Conservation (phyloP, 2,329 filamentous ascomycete species). For the Cladophialophora chaetospira region DNA sequence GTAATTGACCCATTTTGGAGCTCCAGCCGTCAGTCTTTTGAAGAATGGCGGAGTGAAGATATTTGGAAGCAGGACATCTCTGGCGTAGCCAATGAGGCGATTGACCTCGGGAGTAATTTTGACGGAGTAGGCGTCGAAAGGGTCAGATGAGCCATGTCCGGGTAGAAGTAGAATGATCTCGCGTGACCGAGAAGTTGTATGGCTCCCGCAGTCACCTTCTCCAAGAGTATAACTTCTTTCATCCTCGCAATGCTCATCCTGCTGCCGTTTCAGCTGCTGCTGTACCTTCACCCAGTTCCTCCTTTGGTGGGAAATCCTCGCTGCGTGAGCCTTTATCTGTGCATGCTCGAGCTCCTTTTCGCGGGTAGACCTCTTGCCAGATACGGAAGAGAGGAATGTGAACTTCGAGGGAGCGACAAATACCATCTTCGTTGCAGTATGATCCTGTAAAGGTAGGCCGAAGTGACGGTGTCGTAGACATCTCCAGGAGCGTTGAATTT, state of each 20-base stretch:
- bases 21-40: conserved; percentile 6
- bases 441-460: background rate
- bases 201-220: background rate
- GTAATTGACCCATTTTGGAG: conserved; percentile 1
- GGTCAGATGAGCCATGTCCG: conserved; percentile 13
- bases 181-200: background rate
- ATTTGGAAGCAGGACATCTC: conserved; percentile 16
- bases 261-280: conserved; percentile 1
- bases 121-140: conserved; percentile 16
- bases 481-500: too few species aligned
- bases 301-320: conserved; percentile 7
- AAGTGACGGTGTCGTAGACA: too few species aligned
- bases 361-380: background rate
- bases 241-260: background rate
- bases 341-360: conserved; percentile 1
- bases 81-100: conserved; percentile 5
- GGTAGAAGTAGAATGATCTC: background rate
- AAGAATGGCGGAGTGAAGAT: conserved; percentile 8
- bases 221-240: background rate
- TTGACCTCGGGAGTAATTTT: conserved; percentile 17
- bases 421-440: background rate
- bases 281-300: background rate
- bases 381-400: too few species aligned
- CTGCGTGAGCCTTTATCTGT: conserved; percentile 7
- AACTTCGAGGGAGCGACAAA: background rate